Evolutionary conservation across 1,284 basidiomycete species (phyloP).

Genomic region (Cutaneotrichosporon sp.): DNA sequence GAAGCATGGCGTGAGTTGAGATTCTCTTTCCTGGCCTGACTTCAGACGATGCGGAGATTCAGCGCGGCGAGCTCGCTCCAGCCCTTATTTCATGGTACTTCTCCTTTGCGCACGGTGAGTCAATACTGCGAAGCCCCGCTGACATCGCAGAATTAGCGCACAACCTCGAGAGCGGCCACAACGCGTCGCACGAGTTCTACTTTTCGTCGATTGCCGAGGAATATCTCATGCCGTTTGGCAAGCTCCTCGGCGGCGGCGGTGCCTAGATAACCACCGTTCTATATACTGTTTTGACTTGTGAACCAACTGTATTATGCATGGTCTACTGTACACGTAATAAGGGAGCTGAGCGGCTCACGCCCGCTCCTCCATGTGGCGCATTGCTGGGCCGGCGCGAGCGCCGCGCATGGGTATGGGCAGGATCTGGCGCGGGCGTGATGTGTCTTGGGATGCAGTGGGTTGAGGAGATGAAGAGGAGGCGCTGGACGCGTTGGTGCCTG

Average conservation of each 20-base stretch:
- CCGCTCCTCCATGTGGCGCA: too few relatives aligned
- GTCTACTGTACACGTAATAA: not conserved
- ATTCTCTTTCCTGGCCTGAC: conserved; percentile 59
- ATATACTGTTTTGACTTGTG: not conserved
- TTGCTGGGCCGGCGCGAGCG: too few relatives aligned
- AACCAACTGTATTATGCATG: not conserved
- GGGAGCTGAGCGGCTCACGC: too few relatives aligned
- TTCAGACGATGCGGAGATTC: conserved; percentile 49
- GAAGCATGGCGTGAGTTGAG: conserved; percentile 72
- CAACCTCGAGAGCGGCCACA: conserved; percentile 47
- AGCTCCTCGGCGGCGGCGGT: not conserved
- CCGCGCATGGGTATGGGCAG: too few relatives aligned
- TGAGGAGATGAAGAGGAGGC: too few relatives aligned
- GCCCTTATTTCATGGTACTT: conserved; percentile 85
- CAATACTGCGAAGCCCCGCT: not conserved
- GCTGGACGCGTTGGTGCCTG: too few relatives aligned
- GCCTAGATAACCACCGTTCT: not conserved
- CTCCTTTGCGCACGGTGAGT: conserved; percentile 71
- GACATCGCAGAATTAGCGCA: conserved; percentile 34
- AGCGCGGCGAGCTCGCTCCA: not conserved
- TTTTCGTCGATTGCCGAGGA: conserved; percentile 84
- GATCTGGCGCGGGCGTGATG: too few relatives aligned
- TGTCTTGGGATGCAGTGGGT: too few relatives aligned
- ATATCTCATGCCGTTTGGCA: conserved; percentile 27
- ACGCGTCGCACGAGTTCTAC: conserved; percentile 75